Percentiles rank a stretch among this genome's conserved stretches.
These are phyloP conservation scores for Salvia sclarea DNA, from an alignment of 305 asterid genomes.

Conservation along the genomic window DNA sequence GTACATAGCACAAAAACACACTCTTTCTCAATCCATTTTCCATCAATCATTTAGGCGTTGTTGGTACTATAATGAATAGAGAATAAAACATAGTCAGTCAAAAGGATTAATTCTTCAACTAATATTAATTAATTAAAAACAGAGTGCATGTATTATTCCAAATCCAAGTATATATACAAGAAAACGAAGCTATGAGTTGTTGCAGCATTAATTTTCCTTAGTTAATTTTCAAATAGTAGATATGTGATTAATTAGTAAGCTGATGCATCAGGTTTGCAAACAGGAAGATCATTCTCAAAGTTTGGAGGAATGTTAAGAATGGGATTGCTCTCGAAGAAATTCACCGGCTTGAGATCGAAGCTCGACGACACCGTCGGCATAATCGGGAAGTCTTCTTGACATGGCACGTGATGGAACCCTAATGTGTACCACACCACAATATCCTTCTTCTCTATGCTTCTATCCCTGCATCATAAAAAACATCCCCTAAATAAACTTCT, in stretches of 20 bases:
- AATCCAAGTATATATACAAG: background rate
- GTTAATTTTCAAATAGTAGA: too few species aligned
- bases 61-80: too few species aligned
- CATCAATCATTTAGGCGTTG: too few species aligned
- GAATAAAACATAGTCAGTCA: too few species aligned
- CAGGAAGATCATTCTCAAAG: constrained; percentile 68
- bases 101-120: too few species aligned
- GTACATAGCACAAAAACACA: too few species aligned
- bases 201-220: background rate
- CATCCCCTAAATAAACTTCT: background rate
- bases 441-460: constrained; percentile 73
- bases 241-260: too few species aligned
- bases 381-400: constrained; percentile 91
- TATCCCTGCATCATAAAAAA: constrained; percentile 47
- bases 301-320: constrained; percentile 69
- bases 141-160: too few species aligned
- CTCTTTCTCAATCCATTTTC: too few species aligned
- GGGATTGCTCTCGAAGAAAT: constrained; percentile 90
- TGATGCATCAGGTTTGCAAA: constrained; percentile 69
- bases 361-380: constrained; percentile 95
- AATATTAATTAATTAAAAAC: too few species aligned
- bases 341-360: constrained; percentile 88
- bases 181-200: background rate
- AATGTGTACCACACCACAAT: constrained; percentile 91
- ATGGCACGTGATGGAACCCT: constrained; percentile 94